Percentiles rank a stretch among this genome's conserved stretches.
Evolutionary conservation across 139 green algal genomes (phyloP).

Genomic region (Auxenochlorella pyrenoidosa): DNA sequence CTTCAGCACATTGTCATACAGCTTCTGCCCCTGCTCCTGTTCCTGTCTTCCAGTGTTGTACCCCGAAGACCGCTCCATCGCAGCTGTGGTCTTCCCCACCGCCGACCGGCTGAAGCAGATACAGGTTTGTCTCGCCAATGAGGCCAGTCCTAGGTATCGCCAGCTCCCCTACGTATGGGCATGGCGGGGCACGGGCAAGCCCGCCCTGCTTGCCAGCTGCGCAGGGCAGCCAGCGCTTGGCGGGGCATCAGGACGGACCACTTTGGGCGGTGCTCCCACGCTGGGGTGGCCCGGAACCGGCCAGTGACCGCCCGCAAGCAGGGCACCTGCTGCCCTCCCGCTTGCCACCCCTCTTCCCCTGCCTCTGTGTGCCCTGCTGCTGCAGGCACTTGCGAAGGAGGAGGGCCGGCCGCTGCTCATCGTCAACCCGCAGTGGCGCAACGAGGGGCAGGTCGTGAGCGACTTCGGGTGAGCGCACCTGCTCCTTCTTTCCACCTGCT

Average conservation of each 20-base stretch:
- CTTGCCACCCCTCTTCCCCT: too few species aligned
- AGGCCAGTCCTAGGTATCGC: too few species aligned
- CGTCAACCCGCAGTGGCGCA: slow-evolving; percentile 55
- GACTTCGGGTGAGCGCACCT: not conserved
- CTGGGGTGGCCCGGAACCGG: too few species aligned
- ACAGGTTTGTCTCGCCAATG: not conserved
- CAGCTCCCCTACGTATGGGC: too few species aligned
- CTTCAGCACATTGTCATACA: not conserved
- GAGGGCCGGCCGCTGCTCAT: slow-evolving; percentile 50
- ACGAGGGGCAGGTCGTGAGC: slow-evolving; percentile 32
- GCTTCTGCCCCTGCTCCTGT: not conserved
- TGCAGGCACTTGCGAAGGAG: slow-evolving; percentile 40
- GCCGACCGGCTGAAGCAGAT: slow-evolving; percentile 54
- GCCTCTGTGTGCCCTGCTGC: not conserved
- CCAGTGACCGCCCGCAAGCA: too few species aligned
- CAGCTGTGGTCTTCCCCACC: slow-evolving; percentile 53
- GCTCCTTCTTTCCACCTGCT: too few species aligned
- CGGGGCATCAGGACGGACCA: too few species aligned
- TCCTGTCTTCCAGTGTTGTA: slow-evolving; percentile 32
- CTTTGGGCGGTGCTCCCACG: too few species aligned
- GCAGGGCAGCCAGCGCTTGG: too few species aligned
- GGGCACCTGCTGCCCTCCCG: too few species aligned
- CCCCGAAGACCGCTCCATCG: slow-evolving; percentile 22
- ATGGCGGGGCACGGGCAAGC: too few species aligned
- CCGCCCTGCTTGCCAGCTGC: too few species aligned